Conservation (phyloP, 768 basidiomycete species). For the Russula brevipes region DNA sequence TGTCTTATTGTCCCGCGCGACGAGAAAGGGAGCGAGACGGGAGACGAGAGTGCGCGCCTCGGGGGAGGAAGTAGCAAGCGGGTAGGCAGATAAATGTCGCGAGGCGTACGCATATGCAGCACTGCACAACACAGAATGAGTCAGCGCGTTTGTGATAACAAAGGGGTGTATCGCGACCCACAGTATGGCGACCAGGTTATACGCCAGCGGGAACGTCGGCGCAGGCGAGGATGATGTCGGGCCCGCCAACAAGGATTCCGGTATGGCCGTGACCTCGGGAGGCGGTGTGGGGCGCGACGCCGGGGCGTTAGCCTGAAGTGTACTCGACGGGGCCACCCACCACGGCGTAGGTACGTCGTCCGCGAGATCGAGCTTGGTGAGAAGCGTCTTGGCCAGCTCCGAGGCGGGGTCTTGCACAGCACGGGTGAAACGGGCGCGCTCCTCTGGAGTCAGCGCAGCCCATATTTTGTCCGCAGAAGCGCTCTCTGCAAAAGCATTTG, state of each 20-base stretch:
- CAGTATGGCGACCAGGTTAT: conserved; percentile 67
- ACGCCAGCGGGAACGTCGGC: conserved; percentile 41
- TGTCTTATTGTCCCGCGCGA: conserved; percentile 53
- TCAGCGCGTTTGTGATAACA: background rate
- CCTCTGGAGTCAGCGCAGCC: conserved; percentile 52
- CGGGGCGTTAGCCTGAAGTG: background rate
- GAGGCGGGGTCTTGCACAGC: conserved; percentile 58
- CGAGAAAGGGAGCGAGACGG: conserved; percentile 58
- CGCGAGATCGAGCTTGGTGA: conserved; percentile 53
- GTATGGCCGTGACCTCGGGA: conserved; percentile 44
- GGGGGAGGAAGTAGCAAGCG: conserved; percentile 45
- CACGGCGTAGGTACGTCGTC: conserved; percentile 55
- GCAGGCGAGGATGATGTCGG: conserved; percentile 27
- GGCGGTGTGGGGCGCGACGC: conserved; percentile 32
- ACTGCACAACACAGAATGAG: conserved; percentile 34
- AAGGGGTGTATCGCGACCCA: conserved; percentile 35
- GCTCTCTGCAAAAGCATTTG: conserved; percentile 40
- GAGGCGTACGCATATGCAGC: conserved; percentile 64
- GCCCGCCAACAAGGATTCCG: conserved; percentile 40
- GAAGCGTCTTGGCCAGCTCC: conserved; percentile 52
- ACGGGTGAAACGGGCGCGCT: conserved; percentile 55
- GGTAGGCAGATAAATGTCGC: conserved; percentile 55
- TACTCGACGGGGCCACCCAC: conserved; percentile 45
- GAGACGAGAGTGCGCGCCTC: conserved; percentile 46
- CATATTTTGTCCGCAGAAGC: conserved; percentile 55